Evolutionary conservation across 352 stramenopile genomes (phyloP).

Genomic region (Phytophthora brassicae): DNA sequence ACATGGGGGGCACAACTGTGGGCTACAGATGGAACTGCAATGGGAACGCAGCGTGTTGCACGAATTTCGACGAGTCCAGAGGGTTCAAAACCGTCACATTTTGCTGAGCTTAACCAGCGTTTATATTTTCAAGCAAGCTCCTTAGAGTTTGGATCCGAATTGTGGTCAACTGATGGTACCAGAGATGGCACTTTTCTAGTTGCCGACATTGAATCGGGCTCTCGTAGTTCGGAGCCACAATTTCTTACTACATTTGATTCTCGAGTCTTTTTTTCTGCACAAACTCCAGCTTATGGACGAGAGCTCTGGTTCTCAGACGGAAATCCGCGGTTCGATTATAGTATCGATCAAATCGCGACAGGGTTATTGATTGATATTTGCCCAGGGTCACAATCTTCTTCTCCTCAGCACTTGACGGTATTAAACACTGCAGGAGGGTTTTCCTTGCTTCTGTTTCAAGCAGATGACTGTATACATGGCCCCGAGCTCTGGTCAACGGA

Average conservation of each 20-base stretch:
- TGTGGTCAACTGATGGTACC: constrained; percentile 78
- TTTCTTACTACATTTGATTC: constrained; percentile 38
- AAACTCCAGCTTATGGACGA: constrained; percentile 36
- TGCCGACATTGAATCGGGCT: constrained; percentile 55
- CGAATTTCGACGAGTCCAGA: constrained; percentile 36
- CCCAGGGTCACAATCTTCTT: constrained; percentile 40
- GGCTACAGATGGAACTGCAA: constrained; percentile 74
- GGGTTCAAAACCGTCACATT: constrained; percentile 35
- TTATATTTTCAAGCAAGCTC: constrained; percentile 80
- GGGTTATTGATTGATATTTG: constrained; percentile 68
- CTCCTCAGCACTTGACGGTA: constrained; percentile 52
- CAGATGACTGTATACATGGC: constrained; percentile 80
- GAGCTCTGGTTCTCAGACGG: constrained; percentile 72
- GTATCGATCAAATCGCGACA: constrained; percentile 30
- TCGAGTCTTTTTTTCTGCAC: constrained; percentile 60
- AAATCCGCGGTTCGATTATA: constrained; percentile 28
- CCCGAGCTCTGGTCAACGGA: constrained; percentile 81
- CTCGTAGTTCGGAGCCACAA: constrained; percentile 38
- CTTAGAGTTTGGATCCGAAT: constrained; percentile 52
- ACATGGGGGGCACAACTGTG: constrained; percentile 67
- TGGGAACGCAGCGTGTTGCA: constrained; percentile 61
- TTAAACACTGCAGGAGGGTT: constrained; percentile 5
- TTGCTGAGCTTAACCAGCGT: constrained; percentile 39
- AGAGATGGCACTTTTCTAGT: constrained; percentile 49
- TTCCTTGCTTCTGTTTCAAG: constrained; percentile 72